Percentiles rank a stretch among this genome's conserved stretches.
Conservation (phyloP, 2,329 filamentous ascomycete species). For the Geosmithia morbida region DNA sequence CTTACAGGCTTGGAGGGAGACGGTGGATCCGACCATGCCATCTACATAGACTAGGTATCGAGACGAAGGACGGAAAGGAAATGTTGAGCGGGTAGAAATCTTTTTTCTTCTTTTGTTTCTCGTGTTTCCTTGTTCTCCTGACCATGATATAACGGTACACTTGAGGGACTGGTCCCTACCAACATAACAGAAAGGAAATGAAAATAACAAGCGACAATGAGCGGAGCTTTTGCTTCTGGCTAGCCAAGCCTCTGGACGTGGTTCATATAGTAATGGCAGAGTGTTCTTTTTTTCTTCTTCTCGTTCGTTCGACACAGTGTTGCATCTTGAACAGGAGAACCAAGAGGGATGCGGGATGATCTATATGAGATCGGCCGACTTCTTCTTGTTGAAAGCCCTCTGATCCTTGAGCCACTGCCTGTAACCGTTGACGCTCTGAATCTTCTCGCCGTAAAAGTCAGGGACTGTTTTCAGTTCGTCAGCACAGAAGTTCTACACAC, state of each 20-base stretch:
- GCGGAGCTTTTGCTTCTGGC: not conserved
- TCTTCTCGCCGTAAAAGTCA: slow-evolving; percentile 98
- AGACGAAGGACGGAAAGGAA: slow-evolving; percentile 1
- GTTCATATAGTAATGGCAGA: not conserved
- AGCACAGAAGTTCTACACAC: no score
- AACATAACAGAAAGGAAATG: not conserved
- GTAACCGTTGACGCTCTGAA: slow-evolving; percentile 82
- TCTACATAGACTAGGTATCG: slow-evolving; percentile 23
- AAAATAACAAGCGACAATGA: not conserved
- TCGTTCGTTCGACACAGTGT: not conserved
- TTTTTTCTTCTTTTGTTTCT: not conserved
- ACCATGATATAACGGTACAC: not conserved
- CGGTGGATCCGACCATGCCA: slow-evolving; percentile 45
- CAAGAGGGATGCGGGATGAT: not conserved
- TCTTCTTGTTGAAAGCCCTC: slow-evolving; percentile 91
- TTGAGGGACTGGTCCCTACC: not conserved
- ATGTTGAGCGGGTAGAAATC: slow-evolving; percentile 9
- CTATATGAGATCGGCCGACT: slow-evolving; percentile 54
- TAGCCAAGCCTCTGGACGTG: not conserved
- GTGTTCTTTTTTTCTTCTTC: no score
- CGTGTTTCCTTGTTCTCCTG: no score
- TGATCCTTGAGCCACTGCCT: slow-evolving; percentile 96
- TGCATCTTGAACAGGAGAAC: not conserved
- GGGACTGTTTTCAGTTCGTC: slow-evolving; percentile 43
- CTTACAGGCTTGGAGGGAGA: slow-evolving; percentile 55